phyloP scores from a whole-genome alignment of 441 rosid species.

The Pelargonium fulgidum region DNA sequence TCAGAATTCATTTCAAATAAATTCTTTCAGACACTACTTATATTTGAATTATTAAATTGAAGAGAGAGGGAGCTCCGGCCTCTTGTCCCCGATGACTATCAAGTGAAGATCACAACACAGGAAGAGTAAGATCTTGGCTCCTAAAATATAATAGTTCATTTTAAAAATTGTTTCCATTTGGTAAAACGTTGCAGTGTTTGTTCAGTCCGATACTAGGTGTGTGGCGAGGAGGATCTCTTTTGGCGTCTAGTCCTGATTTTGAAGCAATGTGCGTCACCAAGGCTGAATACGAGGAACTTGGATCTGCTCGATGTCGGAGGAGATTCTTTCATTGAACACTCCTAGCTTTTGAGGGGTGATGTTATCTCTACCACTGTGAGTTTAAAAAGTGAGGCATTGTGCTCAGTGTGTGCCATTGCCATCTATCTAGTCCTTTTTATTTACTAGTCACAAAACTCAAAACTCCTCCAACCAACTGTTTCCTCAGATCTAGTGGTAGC shows the following conservation, averaged over 20 bases:
- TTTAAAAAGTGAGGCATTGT: background rate
- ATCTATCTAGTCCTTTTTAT: too few species aligned
- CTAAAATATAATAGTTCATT: constrained; percentile 11
- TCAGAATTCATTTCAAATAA: background rate
- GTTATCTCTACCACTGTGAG: background rate
- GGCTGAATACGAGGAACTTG: constrained; percentile 88
- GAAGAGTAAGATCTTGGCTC: constrained; percentile 56
- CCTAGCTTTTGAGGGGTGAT: constrained; percentile 22
- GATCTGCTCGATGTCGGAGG: constrained; percentile 76
- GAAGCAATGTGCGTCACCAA: constrained; percentile 85
- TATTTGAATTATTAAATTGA: constrained; percentile 24
- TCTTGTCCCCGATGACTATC: constrained; percentile 73
- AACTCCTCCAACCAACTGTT: too few species aligned
- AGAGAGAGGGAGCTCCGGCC: constrained; percentile 89
- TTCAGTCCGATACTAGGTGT: constrained; percentile 80
- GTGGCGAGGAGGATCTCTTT: constrained; percentile 94
- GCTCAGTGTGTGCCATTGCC: background rate
- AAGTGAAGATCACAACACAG: constrained; percentile 71
- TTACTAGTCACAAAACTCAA: too few species aligned
- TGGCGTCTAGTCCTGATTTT: constrained; percentile 91
- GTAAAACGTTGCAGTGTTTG: constrained; percentile 18
- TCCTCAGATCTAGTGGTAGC: too few species aligned
- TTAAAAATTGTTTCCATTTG: constrained; percentile 14
- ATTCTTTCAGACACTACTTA: background rate
- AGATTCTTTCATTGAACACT: constrained; percentile 62